Base-by-base conservation (phyloP, 192 early-diverging fungal species). In the Haplosporangium gracile region DNA sequence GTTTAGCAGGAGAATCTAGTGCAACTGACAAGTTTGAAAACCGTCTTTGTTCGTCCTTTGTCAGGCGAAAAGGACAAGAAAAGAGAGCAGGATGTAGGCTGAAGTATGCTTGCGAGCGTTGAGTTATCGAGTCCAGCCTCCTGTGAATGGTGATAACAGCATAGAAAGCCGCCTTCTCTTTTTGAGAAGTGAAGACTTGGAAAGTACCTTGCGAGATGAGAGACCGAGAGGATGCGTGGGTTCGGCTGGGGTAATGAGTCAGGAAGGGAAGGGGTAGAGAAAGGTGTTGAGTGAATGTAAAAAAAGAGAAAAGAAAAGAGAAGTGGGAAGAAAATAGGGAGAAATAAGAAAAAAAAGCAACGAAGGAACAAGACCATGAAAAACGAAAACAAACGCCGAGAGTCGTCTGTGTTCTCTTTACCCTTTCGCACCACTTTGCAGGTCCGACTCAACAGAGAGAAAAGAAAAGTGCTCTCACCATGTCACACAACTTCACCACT, bases 301-400 rank as follows among this genome's bases (percentile, higher is more conserved):
- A 43, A n/a, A 40, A 34, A 38, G 8, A 77, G 7, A 63, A 9
- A 6, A 8, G n/a, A 34, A 68, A 43, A 77, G 6, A 68, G 16
- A 13, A 45, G 29, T 45, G n/a, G n/a, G 42, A 22, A 11, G 40
- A 76, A 26, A 32, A 16, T 68, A 34, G 40, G 24, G 7, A 68
- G 26, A 47, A 68, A 77, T 47, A 34, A 53, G 16, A 39, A 47
- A 73, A 45, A 40, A 22, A 60, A 29, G 13, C 18, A 10, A 73
- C 32, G 18, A n/a, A 40, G 34, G 8, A 57, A 38, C 22, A 22
- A 39, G 51, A 9, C 20, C 49, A 22, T 51, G 53, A 75, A 32
- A 75, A 75, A 24, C 26, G 74, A n/a, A 57, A 75, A 57, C 60
- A 65, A 65, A 65, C 60, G n/a, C 60, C 55, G 55, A 57, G 29